phyloP scores from a whole-genome alignment of 768 basidiomycete genomes.

The Lactarius indigo region DNA sequence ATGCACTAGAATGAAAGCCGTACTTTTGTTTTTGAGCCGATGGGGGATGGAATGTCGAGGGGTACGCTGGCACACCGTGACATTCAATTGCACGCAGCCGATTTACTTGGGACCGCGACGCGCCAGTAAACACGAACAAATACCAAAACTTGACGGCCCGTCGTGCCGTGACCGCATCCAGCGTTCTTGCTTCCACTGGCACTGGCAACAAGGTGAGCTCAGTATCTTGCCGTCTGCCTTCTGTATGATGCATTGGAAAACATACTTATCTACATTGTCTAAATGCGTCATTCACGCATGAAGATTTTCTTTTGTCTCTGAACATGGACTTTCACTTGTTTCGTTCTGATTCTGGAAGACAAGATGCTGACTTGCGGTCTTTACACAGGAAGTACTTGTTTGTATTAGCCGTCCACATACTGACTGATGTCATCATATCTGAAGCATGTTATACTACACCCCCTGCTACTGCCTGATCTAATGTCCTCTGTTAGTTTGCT shows the following conservation, averaged over 20 bases:
- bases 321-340: constrained; percentile 8
- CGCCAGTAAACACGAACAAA: constrained; percentile 17
- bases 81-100: background rate
- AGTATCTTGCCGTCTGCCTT: background rate
- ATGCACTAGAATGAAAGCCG: background rate
- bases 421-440: constrained; percentile 6
- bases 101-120: background rate
- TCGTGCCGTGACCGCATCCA: background rate
- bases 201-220: constrained; percentile 16
- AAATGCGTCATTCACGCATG: constrained; percentile 53
- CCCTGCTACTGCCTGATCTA: constrained; percentile 9
- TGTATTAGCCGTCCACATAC: constrained; percentile 10
- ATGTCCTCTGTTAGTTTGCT: constrained; percentile 3
- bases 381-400: background rate
- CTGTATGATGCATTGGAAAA: constrained; percentile 49
- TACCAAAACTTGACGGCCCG: background rate
- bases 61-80: background rate
- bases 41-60: constrained; percentile 1
- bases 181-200: background rate
- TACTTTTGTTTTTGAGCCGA: constrained; percentile 1
- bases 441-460: constrained; percentile 17
- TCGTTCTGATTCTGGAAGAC: background rate
- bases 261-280: constrained; percentile 91
- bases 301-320: constrained; percentile 39
- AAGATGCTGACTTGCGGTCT: background rate